Evolutionary conservation across 257 asterid genomes (phyloP).

Genomic region (Eucommia ulmoides): DNA sequence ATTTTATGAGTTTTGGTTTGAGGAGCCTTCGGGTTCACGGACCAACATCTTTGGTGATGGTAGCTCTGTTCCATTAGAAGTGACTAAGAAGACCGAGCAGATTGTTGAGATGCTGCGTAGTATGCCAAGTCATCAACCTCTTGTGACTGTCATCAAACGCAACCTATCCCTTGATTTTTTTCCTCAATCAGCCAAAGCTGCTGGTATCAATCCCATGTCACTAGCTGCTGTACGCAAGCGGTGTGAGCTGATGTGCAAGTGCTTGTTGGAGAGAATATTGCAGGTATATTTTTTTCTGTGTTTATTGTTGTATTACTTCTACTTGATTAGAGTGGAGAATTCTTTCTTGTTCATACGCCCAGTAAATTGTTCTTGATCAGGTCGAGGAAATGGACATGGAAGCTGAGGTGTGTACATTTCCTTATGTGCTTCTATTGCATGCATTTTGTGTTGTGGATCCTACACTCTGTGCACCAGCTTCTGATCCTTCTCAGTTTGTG

Average conservation of each 20-base stretch:
- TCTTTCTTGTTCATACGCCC: slow-evolving; percentile 6
- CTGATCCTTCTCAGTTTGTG: slow-evolving; percentile 94
- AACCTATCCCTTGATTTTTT: slow-evolving; percentile 86
- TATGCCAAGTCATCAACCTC: slow-evolving; percentile 71
- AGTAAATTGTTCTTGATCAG: slow-evolving; percentile 27
- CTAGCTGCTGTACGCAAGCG: slow-evolving; percentile 96
- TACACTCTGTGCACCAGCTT: slow-evolving; percentile 78
- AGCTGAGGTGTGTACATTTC: slow-evolving; percentile 79
- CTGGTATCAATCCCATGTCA: slow-evolving; percentile 77
- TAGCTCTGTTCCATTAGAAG: slow-evolving; percentile 86
- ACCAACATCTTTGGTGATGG: slow-evolving; percentile 60
- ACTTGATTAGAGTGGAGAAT: too few relatives aligned
- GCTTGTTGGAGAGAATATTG: slow-evolving; percentile 81
- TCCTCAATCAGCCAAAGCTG: slow-evolving; percentile 96
- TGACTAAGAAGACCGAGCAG: slow-evolving; percentile 89
- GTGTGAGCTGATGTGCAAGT: slow-evolving; percentile 96
- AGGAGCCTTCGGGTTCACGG: slow-evolving; percentile 66
- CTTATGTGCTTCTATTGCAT: slow-evolving; percentile 80
- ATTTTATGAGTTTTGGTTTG: slow-evolving; percentile 98
- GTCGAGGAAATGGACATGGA: slow-evolving; percentile 74
- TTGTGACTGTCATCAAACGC: slow-evolving; percentile 69
- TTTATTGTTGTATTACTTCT: slow-evolving; percentile 7
- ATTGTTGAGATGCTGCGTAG: slow-evolving; percentile 80
- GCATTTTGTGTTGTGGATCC: slow-evolving; percentile 93
- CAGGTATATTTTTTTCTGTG: slow-evolving; percentile 44